phyloP scores from a whole-genome alignment of 2,329 filamentous ascomycete genomes.

The Penicillium corylophilum region DNA sequence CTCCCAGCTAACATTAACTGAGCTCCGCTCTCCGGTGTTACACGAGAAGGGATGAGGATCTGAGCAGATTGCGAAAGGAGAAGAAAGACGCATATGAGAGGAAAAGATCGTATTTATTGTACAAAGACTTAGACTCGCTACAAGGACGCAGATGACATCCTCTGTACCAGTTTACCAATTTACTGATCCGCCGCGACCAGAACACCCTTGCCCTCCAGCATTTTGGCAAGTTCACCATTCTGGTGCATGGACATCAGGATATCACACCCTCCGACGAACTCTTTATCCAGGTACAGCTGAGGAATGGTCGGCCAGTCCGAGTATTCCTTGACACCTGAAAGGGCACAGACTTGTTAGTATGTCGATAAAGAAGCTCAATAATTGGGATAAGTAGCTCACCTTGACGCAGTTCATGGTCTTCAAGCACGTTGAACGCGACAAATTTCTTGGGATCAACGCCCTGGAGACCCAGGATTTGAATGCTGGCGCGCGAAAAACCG shows the following conservation, averaged over 20 bases:
- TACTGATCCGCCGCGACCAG: constrained; percentile 61
- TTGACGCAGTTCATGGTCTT: constrained; percentile 80
- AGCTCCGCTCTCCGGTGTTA: not conserved
- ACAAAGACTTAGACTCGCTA: constrained; percentile 12
- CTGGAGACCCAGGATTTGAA: constrained; percentile 92
- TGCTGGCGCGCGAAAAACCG: constrained; percentile 90
- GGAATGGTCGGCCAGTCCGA: constrained; percentile 99
- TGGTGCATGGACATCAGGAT: constrained; percentile 97
- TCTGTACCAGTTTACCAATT: constrained; percentile 5
- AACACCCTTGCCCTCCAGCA: constrained; percentile 91
- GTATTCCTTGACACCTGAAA: constrained; percentile 92
- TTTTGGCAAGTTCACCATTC: constrained; percentile 85
- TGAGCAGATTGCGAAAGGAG: not conserved
- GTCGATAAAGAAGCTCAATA: not conserved
- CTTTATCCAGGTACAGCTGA: constrained; percentile 90
- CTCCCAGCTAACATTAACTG: not conserved
- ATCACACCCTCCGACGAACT: constrained; percentile 97
- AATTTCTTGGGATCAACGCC: constrained; percentile 95
- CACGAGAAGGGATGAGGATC: not conserved
- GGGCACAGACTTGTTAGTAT: constrained; percentile 1
- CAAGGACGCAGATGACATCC: not conserved
- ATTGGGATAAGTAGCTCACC: constrained; percentile 53
- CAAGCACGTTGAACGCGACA: constrained; percentile 95
- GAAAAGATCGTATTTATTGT: constrained; percentile 14
- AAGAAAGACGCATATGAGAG: constrained; percentile 9